phyloP scores from a whole-genome alignment of 176 grass and related monocot species.

The Oryza officinalis region DNA sequence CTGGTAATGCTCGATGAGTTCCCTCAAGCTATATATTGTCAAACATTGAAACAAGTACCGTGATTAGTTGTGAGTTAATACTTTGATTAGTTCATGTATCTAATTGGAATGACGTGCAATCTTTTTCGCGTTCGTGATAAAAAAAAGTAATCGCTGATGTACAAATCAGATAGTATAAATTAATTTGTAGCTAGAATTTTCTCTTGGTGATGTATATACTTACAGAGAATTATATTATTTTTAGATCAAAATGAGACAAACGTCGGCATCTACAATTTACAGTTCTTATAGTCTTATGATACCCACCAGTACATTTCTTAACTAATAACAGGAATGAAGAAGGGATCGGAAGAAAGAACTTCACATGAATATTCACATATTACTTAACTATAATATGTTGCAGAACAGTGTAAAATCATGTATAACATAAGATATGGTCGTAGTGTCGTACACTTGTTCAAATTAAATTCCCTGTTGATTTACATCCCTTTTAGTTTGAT shows the following conservation, averaged over 20 bases:
- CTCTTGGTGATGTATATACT: too few relatives aligned
- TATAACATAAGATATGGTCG: not conserved
- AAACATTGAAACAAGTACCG: not conserved
- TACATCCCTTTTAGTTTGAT: not conserved
- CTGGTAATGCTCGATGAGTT: constrained; percentile 85
- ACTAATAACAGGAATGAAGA: not conserved
- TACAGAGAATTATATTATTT: not conserved
- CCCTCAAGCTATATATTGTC: constrained; percentile 52
- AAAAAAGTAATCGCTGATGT: too few relatives aligned
- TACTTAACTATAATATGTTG: not conserved
- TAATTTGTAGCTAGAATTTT: too few relatives aligned
- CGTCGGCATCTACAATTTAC: not conserved
- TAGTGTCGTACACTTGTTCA: not conserved
- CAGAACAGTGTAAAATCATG: not conserved
- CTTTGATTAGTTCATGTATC: not conserved
- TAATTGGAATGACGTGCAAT: too few relatives aligned
- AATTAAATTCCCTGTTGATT: not conserved
- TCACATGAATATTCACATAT: not conserved
- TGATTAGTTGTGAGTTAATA: not conserved
- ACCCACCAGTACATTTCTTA: not conserved
- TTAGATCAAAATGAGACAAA: not conserved
- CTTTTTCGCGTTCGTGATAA: too few relatives aligned
- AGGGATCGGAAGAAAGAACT: not conserved
- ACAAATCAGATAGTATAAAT: too few relatives aligned
- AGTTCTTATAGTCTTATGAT: not conserved